These are phyloP conservation scores for Metschnikowia koreensis DNA, from an alignment of 805 yeast genomes.

Conservation along the genomic window DNA sequence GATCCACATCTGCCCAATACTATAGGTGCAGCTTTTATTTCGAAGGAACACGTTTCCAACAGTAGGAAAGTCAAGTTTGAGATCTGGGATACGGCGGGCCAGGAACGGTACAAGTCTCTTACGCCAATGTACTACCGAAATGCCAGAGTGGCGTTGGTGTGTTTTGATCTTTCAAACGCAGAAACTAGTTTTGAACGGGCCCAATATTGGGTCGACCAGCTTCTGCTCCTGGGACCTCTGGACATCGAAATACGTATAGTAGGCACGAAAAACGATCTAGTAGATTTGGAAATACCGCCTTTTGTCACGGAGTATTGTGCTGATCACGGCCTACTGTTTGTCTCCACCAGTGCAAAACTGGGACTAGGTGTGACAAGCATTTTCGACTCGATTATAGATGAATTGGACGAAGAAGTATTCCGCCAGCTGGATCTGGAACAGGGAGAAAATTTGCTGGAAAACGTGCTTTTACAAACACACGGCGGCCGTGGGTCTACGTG, in stretches of 20 bases:
- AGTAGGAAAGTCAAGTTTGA: conserved; percentile 55
- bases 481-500: conserved; percentile 1
- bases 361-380: conserved; percentile 56
- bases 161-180: conserved; percentile 70
- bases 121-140: conserved; percentile 48
- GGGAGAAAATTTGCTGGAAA: conserved; percentile 3
- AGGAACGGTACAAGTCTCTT: conserved; percentile 43
- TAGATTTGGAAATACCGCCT: conserved; percentile 18
- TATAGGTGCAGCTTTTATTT: conserved; percentile 97
- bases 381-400: conserved; percentile 32
- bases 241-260: conserved; percentile 49
- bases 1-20: conserved; percentile 84
- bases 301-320: conserved; percentile 18
- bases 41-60: conserved; percentile 52
- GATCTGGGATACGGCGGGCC: conserved; percentile 97
- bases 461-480: conserved; percentile 1
- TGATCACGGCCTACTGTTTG: conserved; percentile 21
- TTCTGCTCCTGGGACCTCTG: conserved; percentile 30
- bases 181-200: conserved; percentile 61
- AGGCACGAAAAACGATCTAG: conserved; percentile 81
- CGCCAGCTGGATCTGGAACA: conserved; percentile 16
- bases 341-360: conserved; percentile 65
- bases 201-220: conserved; percentile 86
- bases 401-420: conserved; percentile 32
- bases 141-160: conserved; percentile 66